These are phyloP conservation scores for Calonectria montana DNA, from an alignment of 2,329 filamentous ascomycete species.

Conservation along the genomic window DNA sequence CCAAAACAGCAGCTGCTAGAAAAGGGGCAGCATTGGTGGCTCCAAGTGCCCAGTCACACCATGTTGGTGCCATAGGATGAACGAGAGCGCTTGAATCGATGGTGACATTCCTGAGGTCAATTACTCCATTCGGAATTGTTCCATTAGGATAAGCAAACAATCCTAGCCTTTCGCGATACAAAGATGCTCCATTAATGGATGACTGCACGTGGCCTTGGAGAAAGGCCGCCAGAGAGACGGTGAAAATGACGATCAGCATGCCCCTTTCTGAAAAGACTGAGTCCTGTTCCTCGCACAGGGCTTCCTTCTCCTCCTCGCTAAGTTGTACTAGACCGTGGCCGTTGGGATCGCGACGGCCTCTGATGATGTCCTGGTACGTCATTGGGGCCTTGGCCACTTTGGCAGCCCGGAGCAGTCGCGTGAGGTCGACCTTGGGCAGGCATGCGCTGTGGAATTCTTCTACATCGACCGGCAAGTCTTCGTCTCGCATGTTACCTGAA, in stretches of 20 bases:
- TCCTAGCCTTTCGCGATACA: slow-evolving; percentile 39
- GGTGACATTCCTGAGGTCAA: slow-evolving; percentile 17
- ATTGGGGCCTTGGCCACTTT: slow-evolving; percentile 4
- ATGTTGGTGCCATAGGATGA: not conserved
- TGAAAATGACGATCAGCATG: slow-evolving; percentile 37
- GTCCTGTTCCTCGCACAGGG: not conserved
- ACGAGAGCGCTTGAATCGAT: not conserved
- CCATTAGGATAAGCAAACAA: not conserved
- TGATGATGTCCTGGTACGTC: slow-evolving; percentile 11
- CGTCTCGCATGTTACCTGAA: slow-evolving; percentile 4
- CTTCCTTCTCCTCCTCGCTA: slow-evolving; percentile 4
- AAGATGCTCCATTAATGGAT: slow-evolving; percentile 52
- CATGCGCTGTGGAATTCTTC: not conserved
- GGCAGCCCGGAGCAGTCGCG: not conserved
- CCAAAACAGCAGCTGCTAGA: slow-evolving; percentile 49
- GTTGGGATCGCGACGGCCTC: not conserved
- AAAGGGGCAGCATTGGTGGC: slow-evolving; percentile 52
- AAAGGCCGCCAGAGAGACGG: slow-evolving; percentile 55
- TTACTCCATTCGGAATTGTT: not conserved
- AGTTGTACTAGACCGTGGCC: not conserved
- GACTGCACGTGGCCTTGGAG: slow-evolving; percentile 56
- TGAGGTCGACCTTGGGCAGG: slow-evolving; percentile 3
- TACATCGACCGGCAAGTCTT: slow-evolving; percentile 7
- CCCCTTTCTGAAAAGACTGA: slow-evolving; percentile 21
- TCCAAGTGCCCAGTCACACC: slow-evolving; percentile 37